Base-by-base conservation (phyloP, 139 green algal species). In the Chlamydomonas eustigma region DNA sequence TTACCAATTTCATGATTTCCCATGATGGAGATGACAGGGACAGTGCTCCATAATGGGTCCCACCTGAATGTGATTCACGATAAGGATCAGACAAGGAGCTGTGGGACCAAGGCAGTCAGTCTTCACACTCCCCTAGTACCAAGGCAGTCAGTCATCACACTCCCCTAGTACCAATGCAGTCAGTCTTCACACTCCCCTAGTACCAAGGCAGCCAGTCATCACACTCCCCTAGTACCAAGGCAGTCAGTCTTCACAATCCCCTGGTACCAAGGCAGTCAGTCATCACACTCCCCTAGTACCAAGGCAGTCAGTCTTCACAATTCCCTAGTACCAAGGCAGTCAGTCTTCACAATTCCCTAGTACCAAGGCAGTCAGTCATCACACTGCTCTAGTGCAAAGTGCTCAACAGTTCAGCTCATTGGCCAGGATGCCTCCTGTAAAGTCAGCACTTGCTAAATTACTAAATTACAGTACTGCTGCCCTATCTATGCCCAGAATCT, bases 1-100 rank as follows among this genome's bases (percentile, higher is more conserved):
- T 63, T 50, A 82, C 77, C 77, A 1, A 80, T 33, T 37, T 83
- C 78, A 39, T 83, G 78, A 68, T 83, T 83, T 18, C 63, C 78
- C 44, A 58, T 58, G 18, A 18, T 18, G 12, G 44, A 58, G 44
- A 58, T 58, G 44, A 58, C 18, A 12, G 44, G 44, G 12, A 58
- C 44, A 28, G 12, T 12, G 12, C 44, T 18, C 44, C 44, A 58
- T 18, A 58, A 12, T 28, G 44, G 18, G 12, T 58, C 12, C 44
- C 44, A 58, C 44, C 44, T 58, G 44, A 58, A 58, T 58, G 12
- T 28, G 18, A 58, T 58, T 28, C 12, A 28, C 12, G 44, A 58
- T 58, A 28, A 18, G 18, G 44, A 58, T 58, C 12, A 58, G 18
- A 18, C 12, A 58, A 58, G 18, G 18, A 58, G 18, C 44, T 28